Evolutionary conservation across 139 green algal species (phyloP), one percentile per base, ranked within the genome.

Genomic region (Chlorella sp.): DNA sequence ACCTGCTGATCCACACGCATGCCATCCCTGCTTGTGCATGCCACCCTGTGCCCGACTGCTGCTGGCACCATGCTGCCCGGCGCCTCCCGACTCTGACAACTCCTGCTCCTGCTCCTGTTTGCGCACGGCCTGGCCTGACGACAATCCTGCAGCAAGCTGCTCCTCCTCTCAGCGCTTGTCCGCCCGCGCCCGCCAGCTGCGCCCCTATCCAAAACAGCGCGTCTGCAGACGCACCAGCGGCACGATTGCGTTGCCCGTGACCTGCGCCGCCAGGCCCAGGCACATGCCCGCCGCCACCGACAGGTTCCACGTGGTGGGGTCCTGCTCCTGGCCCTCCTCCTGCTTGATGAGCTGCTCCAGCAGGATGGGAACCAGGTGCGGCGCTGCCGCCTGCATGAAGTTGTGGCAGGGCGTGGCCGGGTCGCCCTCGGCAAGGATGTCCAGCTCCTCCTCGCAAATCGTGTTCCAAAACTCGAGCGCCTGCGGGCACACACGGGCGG

Each of bases 401-500:
- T 92, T 68, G 80, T 96, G 91, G 77, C 74, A 82, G 5, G 67
- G 65, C 1, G 3, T 62, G 14, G 55, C 36, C 31, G 69, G 59
- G 29, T 75, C 64, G 4, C 87, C 74, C 32, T 83, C 79, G 33
- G 88, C 89, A 63, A 92, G 67, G 62, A 87, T 68, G 20, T 88
- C 82, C n/a, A 77, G 60, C 73, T 90, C 85, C 27, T 79, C 82
- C 35, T 89, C 84, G 30, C 73, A 81, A 1, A 89, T 62, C 2
- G 84, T 89, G 64, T 60, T 94, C 95, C 95, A 99, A 35, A 99
- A 94, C 88, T 99, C 95, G 4, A 99, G 88, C 23, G 95, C 95
- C 85, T 97, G 91, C 67, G 87, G 74, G 5, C n/a, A n/a, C n/a
- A n/a, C n/a, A n/a, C n/a, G n/a, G n/a, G n/a, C n/a, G n/a, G n/a